Evolutionary conservation across 1,139 yeast species (phyloP), one percentile per base, ranked within the genome.

Genomic region (Yamadazyma diospyri): DNA sequence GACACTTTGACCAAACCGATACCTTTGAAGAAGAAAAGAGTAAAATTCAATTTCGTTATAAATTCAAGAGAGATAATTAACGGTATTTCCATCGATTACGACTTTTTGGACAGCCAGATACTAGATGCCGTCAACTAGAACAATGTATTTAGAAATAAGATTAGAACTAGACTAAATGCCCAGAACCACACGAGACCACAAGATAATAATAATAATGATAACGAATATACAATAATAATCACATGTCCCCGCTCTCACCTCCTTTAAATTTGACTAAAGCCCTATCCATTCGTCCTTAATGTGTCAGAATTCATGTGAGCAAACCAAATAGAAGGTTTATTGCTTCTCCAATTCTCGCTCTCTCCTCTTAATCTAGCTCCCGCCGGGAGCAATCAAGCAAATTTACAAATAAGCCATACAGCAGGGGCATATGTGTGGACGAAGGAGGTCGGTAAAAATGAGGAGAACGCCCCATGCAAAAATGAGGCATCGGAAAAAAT

Each of bases 51-150:
- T 46, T 64, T 61, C 47, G 61, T 67, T 31, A 57, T 69, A 23
- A 63, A 58, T 36, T 61, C 69, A 9, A 52, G 75, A 36, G 75
- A 69, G 47, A 60, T 60, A 32, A 58, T 68, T 32, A 64, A 66
- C 40, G 72, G 70, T 27, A 61, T 58, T 30, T 52, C 61, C 19
- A 58, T 66, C 35, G 75, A 69, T 45, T 69, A 68, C 45, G 66
- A 64, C 42, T 66, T 61, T 41, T 54, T 69, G 38, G 74, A 68
- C 45, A 56, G 61, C 26, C 29, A 39, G 15, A 32, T 45, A 12
- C 25, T 44, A 5, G 21, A 28, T 15, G 13, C 16, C 25, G 13
- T 23, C 4, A 23, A 11, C 15, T 23, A 17, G 9, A 4, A 4
- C 17, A n/a, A n/a, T n/a, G n/a, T n/a, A n/a, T n/a, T n/a, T n/a